Base-by-base conservation (phyloP, 495 filamentous ascomycete genomes). In the Letharia lupina region DNA sequence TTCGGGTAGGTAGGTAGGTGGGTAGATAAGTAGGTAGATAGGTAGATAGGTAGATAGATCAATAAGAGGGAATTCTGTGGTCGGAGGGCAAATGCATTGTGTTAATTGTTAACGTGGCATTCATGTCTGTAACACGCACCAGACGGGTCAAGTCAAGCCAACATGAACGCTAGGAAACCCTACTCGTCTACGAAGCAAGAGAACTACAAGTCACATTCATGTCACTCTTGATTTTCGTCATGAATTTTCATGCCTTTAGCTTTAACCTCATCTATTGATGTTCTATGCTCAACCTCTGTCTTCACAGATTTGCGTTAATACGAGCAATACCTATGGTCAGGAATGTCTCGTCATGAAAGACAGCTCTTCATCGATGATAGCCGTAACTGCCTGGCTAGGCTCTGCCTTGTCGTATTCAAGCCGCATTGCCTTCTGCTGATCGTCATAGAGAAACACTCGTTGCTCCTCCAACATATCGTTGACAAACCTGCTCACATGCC, bases 341-440 rank as follows among this genome's bases (percentile, higher is more conserved):
- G 2, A 28, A 9, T 18, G 37, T n/a, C 39, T 18, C 4, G 6
- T 37, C 9, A 52, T 5, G 12, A 40, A 48, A 1, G 18, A 18
- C 42, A 65, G 15, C 41, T 65, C 18, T 56, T 65, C 52, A 35
- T 59, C 33, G 1, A 60, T 57, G 28, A 65, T 58, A 6, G 56
- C 54, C 58, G 52, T n/a, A 18, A 56, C 28, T 5, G 54, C 52
- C 37, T 42, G 33, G 35, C 23, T 47, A 44, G 35, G 63, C 7
- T 5, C 10, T n/a, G 63, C 63, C 33, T 35, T 44, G 16, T 47
- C 54, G 5, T 23, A 60, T n/a, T 47, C 35, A 37, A 10, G 41
- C 9, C 44, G 63, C 33, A 42, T 40, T 0, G n/a, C 11, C 33
- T 48, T 23, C 54, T 48, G 56, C 40, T 60, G 52, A 41, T 35